Conservation (phyloP, 148 eudicot species). For the Rhododendron williamsianum region DNA sequence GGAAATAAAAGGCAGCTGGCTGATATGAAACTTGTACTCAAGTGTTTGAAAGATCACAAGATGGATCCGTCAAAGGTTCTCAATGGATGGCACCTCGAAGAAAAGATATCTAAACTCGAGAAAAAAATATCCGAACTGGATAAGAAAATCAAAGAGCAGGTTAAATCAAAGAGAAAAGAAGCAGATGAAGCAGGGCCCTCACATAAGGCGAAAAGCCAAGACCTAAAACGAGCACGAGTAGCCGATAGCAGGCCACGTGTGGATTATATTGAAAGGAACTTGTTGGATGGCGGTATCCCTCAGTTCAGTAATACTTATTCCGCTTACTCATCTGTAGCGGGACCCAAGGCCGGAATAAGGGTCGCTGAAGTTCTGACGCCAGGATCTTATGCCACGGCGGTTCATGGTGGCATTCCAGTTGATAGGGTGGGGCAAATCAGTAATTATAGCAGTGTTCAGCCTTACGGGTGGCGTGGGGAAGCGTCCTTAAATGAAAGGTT, state of each 20-base stretch:
- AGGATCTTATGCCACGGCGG: conserved; percentile 10
- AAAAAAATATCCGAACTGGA: conserved; percentile 28
- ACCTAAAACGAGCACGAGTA: conserved; percentile 25
- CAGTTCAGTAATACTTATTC: conserved; percentile 13
- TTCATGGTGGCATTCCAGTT: conserved; percentile 10
- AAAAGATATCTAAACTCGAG: conserved; percentile 27
- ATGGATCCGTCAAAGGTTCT: conserved; percentile 30
- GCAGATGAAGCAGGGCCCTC: conserved; percentile 25
- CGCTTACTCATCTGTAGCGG: conserved; percentile 17
- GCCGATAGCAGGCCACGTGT: conserved; percentile 13
- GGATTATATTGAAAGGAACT: not conserved
- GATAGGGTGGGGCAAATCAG: conserved; percentile 9
- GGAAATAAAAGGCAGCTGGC: conserved; percentile 31
- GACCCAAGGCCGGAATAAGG: conserved; percentile 14
- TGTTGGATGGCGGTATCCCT: conserved; percentile 19
- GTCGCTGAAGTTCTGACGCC: conserved; percentile 9
- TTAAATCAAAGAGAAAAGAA: conserved; percentile 25
- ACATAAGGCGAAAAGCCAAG: conserved; percentile 23
- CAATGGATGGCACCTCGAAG: conserved; percentile 24
- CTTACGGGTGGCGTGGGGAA: conserved; percentile 23
- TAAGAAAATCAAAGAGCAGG: conserved; percentile 22
- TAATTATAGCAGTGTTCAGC: conserved; percentile 6
- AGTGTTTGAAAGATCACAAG: conserved; percentile 34
- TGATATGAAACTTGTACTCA: conserved; percentile 31
- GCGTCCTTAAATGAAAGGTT: conserved; percentile 15